These are phyloP conservation scores for Porpolomopsis calyptriformis DNA, from an alignment of 768 basidiomycete species.

Conservation along the genomic window DNA sequence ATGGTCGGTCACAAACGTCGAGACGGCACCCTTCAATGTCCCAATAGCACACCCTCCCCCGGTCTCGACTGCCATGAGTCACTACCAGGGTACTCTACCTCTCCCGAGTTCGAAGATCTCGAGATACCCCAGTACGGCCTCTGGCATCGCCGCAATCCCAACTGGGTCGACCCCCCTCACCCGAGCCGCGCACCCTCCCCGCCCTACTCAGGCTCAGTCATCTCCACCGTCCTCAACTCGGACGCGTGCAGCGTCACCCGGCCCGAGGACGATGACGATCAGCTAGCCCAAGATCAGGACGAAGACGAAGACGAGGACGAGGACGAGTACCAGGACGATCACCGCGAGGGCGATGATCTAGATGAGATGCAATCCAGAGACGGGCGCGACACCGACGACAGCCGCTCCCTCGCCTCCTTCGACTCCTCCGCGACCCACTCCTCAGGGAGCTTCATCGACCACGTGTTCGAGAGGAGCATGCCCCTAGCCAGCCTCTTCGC, in stretches of 20 bases:
- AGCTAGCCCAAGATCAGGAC: too few relatives aligned
- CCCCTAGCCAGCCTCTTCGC: constrained; percentile 23
- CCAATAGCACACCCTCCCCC: constrained; percentile 10
- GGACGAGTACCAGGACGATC: constrained; percentile 6
- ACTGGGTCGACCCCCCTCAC: constrained; percentile 19
- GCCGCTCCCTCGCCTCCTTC: not conserved
- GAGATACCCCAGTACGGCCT: constrained; percentile 8
- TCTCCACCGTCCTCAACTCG: constrained; percentile 18
- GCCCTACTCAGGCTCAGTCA: constrained; percentile 9
- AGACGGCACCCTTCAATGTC: constrained; percentile 22
- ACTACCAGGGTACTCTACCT: constrained; percentile 6
- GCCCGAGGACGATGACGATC: constrained; percentile 15
- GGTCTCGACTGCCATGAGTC: constrained; percentile 5
- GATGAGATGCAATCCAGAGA: constrained; percentile 12
- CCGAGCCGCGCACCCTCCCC: constrained; percentile 5
- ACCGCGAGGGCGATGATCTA: constrained; percentile 7
- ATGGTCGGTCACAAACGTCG: constrained; percentile 32
- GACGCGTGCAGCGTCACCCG: constrained; percentile 12
- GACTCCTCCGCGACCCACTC: not conserved
- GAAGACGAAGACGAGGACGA: constrained; percentile 10
- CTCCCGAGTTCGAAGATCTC: constrained; percentile 1
- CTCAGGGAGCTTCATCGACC: not conserved
- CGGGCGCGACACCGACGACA: not conserved
- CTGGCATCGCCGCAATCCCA: constrained; percentile 23
- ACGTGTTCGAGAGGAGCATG: constrained; percentile 5